These are phyloP conservation scores for Amanita thiersii DNA, from an alignment of 768 basidiomycete species.

Conservation along the genomic window DNA sequence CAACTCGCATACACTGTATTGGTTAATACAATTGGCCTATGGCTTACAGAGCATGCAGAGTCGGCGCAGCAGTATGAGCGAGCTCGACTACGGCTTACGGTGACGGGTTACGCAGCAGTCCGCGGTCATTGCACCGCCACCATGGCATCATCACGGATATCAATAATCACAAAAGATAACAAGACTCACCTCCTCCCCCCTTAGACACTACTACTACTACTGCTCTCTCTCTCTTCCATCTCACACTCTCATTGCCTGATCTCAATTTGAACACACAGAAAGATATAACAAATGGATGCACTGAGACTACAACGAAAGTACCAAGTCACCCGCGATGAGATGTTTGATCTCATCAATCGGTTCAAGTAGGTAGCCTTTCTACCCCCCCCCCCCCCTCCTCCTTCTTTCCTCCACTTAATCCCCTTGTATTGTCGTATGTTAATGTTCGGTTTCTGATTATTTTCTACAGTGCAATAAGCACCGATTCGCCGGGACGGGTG, in stretches of 20 bases:
- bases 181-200: too few relatives aligned
- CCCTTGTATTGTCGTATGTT: not conserved
- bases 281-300: constrained; percentile 53
- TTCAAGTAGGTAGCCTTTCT: constrained; percentile 76
- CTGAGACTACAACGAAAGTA: constrained; percentile 87
- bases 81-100: too few relatives aligned
- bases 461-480: constrained; percentile 52
- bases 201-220: too few relatives aligned
- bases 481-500: constrained; percentile 75
- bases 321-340: constrained; percentile 87
- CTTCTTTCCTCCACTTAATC: not conserved
- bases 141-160: too few relatives aligned
- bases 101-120: too few relatives aligned
- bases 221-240: too few relatives aligned
- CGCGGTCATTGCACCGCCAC: too few relatives aligned
- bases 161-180: too few relatives aligned
- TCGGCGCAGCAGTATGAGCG: too few relatives aligned
- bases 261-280: not conserved
- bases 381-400: not conserved
- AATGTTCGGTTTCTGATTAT: not conserved
- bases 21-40: too few relatives aligned
- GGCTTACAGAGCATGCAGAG: too few relatives aligned
- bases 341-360: constrained; percentile 87
- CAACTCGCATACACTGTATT: too few relatives aligned
- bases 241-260: not conserved